These are phyloP conservation scores for Debaryomyces maramus DNA, from an alignment of 805 yeast genomes.

Conservation along the genomic window DNA sequence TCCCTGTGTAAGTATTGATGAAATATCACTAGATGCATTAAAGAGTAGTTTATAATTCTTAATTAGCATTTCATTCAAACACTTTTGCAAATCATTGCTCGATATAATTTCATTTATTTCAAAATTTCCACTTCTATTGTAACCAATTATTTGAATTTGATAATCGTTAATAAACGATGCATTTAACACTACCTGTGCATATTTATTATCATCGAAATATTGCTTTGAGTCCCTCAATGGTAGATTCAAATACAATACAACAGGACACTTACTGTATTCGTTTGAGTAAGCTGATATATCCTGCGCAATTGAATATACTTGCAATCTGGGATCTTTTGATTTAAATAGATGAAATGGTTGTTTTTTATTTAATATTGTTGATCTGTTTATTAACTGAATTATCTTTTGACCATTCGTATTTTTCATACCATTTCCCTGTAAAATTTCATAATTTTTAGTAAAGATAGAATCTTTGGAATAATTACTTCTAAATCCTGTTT, in stretches of 20 bases:
- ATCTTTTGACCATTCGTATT: constrained; percentile 36
- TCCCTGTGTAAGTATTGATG: constrained; percentile 20
- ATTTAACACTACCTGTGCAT: constrained; percentile 49
- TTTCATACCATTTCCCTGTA: constrained; percentile 2
- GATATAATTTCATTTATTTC: constrained; percentile 22
- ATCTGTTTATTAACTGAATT: constrained; percentile 61
- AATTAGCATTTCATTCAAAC: constrained; percentile 22
- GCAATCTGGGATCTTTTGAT: constrained; percentile 33
- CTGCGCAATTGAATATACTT: constrained; percentile 69
- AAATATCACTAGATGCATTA: constrained; percentile 21
- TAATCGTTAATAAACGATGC: constrained; percentile 41
- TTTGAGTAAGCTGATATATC: constrained; percentile 48
- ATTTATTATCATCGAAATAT: constrained; percentile 33
- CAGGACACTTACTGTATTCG: constrained; percentile 61
- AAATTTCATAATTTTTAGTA: constrained; percentile 27
- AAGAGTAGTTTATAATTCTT: constrained; percentile 21
- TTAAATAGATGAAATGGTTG: constrained; percentile 87
- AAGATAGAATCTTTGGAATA: constrained; percentile 14
- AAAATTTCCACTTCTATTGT: constrained; percentile 14
- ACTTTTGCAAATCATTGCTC: constrained; percentile 19
- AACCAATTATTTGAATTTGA: constrained; percentile 16
- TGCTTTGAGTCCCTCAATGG: constrained; percentile 32
- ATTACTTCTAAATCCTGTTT: constrained; percentile 24
- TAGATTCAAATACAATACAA: constrained; percentile 66
- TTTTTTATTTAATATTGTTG: constrained; percentile 70